These are phyloP conservation scores for Simplicillium sp. DNA, from an alignment of 2,329 filamentous ascomycete species.

Conservation along the genomic window DNA sequence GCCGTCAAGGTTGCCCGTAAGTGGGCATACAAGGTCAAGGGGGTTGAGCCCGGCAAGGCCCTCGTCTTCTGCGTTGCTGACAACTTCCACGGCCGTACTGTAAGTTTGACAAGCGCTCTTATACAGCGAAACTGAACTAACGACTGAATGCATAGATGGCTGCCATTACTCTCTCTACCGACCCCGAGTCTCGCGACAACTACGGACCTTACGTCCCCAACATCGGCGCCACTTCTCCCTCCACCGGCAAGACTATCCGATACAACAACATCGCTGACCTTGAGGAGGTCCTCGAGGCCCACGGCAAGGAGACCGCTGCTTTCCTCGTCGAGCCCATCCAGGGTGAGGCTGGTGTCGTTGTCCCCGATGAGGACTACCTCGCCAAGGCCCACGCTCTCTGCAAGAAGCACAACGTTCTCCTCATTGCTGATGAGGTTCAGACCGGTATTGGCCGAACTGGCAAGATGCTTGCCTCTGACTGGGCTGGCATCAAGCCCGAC, in stretches of 20 bases:
- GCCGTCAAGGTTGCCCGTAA: slow-evolving; percentile 93
- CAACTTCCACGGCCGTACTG: slow-evolving; percentile 95
- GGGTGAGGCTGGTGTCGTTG: slow-evolving; percentile 93
- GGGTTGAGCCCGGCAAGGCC: slow-evolving; percentile 75
- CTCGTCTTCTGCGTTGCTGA: slow-evolving; percentile 75
- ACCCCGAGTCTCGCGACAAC: slow-evolving; percentile 91
- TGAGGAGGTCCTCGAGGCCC: slow-evolving; percentile 66
- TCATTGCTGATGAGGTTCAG: slow-evolving; percentile 98
- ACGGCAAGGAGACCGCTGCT: slow-evolving; percentile 78
- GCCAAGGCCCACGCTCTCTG: slow-evolving; percentile 72
- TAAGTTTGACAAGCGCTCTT: slow-evolving; percentile 35
- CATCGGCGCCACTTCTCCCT: slow-evolving; percentile 68
- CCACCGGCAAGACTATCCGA: slow-evolving; percentile 65
- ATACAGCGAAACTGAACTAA: not conserved
- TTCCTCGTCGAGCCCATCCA: slow-evolving; percentile 97
- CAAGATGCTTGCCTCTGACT: slow-evolving; percentile 87
- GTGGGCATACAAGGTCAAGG: slow-evolving; percentile 96
- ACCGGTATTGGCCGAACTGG: slow-evolving; percentile 94
- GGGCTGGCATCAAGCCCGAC: slow-evolving; percentile 91
- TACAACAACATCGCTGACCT: slow-evolving; percentile 82
- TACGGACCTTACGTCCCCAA: slow-evolving; percentile 93
- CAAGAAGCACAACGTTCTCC: slow-evolving; percentile 86
- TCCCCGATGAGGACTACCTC: slow-evolving; percentile 86
- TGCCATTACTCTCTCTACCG: slow-evolving; percentile 89
- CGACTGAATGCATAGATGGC: slow-evolving; percentile 53